phyloP scores from a whole-genome alignment of 1,284 basidiomycete species.

The Gymnopus androsaceus region DNA sequence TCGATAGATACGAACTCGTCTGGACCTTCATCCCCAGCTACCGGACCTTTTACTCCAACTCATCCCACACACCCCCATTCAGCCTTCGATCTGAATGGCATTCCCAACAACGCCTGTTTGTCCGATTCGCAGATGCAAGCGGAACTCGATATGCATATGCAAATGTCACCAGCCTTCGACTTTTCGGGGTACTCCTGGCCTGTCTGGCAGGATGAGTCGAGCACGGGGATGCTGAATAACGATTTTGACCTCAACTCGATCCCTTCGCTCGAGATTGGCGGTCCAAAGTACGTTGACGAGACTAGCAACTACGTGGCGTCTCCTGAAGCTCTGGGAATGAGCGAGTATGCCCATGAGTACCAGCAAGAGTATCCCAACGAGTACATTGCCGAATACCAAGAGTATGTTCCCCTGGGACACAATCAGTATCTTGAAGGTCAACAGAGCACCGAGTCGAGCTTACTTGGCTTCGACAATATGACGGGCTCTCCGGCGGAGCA shows the following conservation, averaged over 20 bases:
- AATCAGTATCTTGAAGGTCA: constrained; percentile 6
- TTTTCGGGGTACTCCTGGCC: constrained; percentile 36
- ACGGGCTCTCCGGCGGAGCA: constrained; percentile 32
- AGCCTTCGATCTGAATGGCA: constrained; percentile 22
- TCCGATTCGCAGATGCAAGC: constrained; percentile 25
- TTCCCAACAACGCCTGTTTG: constrained; percentile 14
- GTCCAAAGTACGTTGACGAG: constrained; percentile 35
- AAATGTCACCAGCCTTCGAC: constrained; percentile 31
- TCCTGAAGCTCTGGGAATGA: constrained; percentile 18
- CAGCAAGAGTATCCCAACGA: constrained; percentile 1
- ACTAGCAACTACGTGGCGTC: background rate
- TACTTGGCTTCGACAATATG: constrained; percentile 40
- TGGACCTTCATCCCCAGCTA: constrained; percentile 34
- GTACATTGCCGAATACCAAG: constrained; percentile 25
- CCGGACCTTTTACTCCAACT: constrained; percentile 39
- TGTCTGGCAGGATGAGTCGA: constrained; percentile 31
- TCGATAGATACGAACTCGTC: constrained; percentile 28
- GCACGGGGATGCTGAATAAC: constrained; percentile 32
- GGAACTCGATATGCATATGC: constrained; percentile 35
- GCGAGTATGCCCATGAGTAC: constrained; percentile 21
- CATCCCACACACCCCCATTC: constrained; percentile 20
- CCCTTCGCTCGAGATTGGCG: constrained; percentile 38
- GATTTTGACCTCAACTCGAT: constrained; percentile 46
- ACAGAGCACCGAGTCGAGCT: constrained; percentile 8
- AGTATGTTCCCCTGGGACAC: constrained; percentile 27